Percentiles rank a stretch among this genome's conserved stretches.
phyloP scores from a whole-genome alignment of 768 basidiomycete species.

The Rhodotorula taiwanensis region DNA sequence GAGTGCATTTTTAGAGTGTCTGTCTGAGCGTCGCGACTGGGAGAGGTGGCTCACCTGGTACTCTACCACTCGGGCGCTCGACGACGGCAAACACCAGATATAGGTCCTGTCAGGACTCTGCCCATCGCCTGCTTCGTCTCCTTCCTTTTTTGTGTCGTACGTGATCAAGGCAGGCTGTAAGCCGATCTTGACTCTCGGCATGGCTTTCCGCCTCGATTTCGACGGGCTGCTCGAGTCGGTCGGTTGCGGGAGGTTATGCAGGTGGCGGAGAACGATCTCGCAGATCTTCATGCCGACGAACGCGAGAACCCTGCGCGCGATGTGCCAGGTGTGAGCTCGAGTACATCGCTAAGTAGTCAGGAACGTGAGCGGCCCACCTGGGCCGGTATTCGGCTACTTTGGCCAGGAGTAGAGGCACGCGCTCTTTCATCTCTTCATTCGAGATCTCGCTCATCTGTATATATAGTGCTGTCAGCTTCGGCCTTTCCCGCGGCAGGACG shows the following conservation, averaged over 20 bases:
- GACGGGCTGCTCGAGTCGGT: neutral
- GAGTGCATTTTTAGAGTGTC: neutral
- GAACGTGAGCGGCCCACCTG: neutral
- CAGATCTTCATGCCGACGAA: slow-evolving; percentile 35
- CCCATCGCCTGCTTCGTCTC: too few species aligned
- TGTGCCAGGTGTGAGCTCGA: neutral
- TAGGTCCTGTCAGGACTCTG: neutral
- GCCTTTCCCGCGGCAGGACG: neutral
- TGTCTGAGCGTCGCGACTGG: neutral
- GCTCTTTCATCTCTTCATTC: slow-evolving; percentile 13
- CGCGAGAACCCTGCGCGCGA: slow-evolving; percentile 4
- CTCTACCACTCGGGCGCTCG: slow-evolving; percentile 12
- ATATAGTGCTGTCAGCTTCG: neutral
- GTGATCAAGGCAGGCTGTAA: slow-evolving; percentile 13
- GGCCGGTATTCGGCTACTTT: slow-evolving; percentile 18
- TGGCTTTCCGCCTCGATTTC: slow-evolving; percentile 7
- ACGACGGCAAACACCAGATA: slow-evolving; percentile 26
- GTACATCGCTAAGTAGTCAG: too few species aligned
- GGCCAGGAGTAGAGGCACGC: slow-evolving; percentile 5
- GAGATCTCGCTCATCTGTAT: slow-evolving; percentile 27
- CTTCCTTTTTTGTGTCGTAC: too few species aligned
- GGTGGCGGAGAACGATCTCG: slow-evolving; percentile 22
- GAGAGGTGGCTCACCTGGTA: slow-evolving; percentile 10
- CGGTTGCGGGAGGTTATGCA: slow-evolving; percentile 1
- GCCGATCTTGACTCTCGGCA: slow-evolving; percentile 27